Base-by-base conservation (phyloP, 306 rosid genomes). In the Inga leiocalycina region DNA sequence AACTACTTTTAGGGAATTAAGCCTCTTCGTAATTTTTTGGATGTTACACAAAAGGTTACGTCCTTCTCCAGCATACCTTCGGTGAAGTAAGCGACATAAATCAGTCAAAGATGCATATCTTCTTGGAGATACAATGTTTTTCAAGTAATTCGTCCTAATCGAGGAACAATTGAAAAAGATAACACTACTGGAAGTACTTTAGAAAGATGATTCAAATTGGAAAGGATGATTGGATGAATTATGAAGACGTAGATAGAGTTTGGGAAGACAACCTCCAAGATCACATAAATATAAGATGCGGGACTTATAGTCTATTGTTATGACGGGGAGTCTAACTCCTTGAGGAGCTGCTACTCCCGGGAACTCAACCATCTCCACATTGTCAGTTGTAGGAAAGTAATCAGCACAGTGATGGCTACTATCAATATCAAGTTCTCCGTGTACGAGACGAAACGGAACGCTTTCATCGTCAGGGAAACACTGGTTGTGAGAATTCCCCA, bases 381-480 rank as follows among this genome's bases (percentile, higher is more conserved):
- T 16, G 1, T 27, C 1, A 16, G 14, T 2, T 8, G 41, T 6
- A 64, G 1, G 0, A 54, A 4, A 1, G 16, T 48, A 3, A 12
- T 11, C 0, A 7, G 11, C 10, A 76, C 10, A 76, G 16, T 61
- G 56, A 4, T 32, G 27, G 0, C 27, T 35, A 1, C 19, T 12
- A 34, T 34, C 37, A 13, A 0, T 30, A 13, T 30, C 3, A 11
- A 12, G 3, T 6, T 51, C 54, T 6, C 10, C 17, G 10, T 10
- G 30, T 27, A 78, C 64, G 1, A 68, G 74, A 27, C 71, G 61
- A 44, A 85, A 88, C 2, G 91, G 89, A 32, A 85, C 24, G 27
- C 27, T 24, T 24, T 24, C 27, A 24, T 24, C 27, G 27, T 24
- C 27, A 24, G 27, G 27, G 27, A 24, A 24, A 69, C 77, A 57